Conservation (phyloP, 2,329 filamentous ascomycete species). For the Sphaerulina musiva region DNA sequence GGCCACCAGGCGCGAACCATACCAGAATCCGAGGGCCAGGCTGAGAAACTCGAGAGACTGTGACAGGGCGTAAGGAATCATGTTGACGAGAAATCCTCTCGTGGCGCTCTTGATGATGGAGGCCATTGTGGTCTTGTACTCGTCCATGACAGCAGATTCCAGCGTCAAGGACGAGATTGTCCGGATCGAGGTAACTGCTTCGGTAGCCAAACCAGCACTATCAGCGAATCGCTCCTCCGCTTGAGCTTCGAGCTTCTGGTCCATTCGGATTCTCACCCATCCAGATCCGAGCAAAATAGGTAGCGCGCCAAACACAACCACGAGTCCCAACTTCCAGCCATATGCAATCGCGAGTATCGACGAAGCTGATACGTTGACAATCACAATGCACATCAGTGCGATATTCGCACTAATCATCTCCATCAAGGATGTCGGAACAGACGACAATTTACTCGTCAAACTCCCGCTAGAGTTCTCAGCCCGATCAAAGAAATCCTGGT, state of each 20-base stretch:
- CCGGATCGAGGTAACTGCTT: constrained; percentile 33
- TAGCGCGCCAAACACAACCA: constrained; percentile 32
- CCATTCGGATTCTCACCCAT: constrained; percentile 32
- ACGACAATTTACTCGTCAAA: constrained; percentile 43
- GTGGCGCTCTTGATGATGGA: constrained; percentile 24
- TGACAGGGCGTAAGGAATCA: constrained; percentile 30
- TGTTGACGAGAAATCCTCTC: constrained; percentile 20
- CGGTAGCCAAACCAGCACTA: constrained; percentile 34
- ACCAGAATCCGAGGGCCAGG: constrained; percentile 34
- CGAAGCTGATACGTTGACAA: constrained; percentile 31
- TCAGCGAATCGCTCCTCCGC: constrained; percentile 29
- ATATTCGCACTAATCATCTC: constrained; percentile 46
- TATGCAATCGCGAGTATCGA: constrained; percentile 31
- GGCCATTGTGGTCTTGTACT: constrained; percentile 28
- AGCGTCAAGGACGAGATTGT: constrained; percentile 33
- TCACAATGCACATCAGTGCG: constrained; percentile 32
- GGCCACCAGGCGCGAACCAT: constrained; percentile 31
- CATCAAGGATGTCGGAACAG: constrained; percentile 46
- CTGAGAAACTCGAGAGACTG: constrained; percentile 32
- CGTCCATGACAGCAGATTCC: constrained; percentile 27
- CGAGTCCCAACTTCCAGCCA: constrained; percentile 36
- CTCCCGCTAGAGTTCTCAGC: constrained; percentile 46
- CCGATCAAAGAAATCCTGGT: constrained; percentile 36
- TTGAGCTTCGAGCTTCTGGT: constrained; percentile 30
- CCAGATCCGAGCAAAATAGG: constrained; percentile 32